Conservation (phyloP, 345 rosid genomes). For the Melastoma malabathricum region DNA sequence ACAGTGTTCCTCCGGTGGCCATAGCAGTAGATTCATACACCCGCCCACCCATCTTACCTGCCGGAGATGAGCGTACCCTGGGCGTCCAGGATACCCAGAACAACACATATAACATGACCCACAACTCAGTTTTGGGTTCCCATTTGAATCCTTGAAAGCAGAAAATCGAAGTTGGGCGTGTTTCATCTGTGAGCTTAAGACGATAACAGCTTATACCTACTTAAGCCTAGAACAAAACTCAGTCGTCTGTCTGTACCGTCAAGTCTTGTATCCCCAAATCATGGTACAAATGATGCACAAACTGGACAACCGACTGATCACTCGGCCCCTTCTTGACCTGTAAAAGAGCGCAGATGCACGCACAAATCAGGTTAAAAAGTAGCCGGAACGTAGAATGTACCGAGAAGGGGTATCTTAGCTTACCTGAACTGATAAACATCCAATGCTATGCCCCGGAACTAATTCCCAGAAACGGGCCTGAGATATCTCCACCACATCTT, state of each 20-base stretch:
- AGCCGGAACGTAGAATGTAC: neutral
- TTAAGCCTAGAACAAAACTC: constrained; percentile 1
- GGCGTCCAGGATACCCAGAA: too few species aligned
- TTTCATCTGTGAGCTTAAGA: too few species aligned
- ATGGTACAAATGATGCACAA: constrained; percentile 58
- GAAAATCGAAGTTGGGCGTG: too few species aligned
- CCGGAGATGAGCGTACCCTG: too few species aligned
- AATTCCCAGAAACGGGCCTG: constrained; percentile 92
- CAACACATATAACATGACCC: too few species aligned
- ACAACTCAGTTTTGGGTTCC: too few species aligned
- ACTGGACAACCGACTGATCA: constrained; percentile 37
- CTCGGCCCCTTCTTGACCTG: constrained; percentile 65
- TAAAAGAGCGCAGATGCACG: neutral
- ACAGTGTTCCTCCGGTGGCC: too few species aligned
- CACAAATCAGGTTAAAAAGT: neutral
- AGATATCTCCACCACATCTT: constrained; percentile 63
- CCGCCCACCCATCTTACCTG: too few species aligned
- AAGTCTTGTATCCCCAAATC: constrained; percentile 81
- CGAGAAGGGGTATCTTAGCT: neutral
- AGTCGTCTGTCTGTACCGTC: constrained; percentile 51
- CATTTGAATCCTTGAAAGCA: too few species aligned
- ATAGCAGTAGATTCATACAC: too few species aligned
- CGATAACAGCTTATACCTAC: too few species aligned
- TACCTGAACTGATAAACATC: constrained; percentile 75
- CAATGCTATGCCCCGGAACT: constrained; percentile 84